Evolutionary conservation across 2,329 filamentous ascomycete genomes (phyloP), one percentile per base, ranked within the genome.

Genomic region (Trichoderma sp.): DNA sequence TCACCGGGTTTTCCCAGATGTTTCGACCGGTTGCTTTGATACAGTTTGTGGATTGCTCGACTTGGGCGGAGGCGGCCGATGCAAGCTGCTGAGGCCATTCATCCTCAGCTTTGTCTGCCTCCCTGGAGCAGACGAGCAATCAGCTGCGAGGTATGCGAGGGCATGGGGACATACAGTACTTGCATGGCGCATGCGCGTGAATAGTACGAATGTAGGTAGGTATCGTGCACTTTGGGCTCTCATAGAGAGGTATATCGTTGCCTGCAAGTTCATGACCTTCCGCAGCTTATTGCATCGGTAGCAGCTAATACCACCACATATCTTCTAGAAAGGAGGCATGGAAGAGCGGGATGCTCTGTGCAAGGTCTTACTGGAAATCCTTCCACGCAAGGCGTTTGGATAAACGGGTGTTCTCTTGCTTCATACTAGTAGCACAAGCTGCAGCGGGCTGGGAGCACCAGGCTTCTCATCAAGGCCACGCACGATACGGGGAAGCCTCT

Each of bases 251-350:
- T 24, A 41, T 48, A 62, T 62, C 50, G 54, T 63, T 50, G 52
- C 39, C 50, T 63, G 59, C 59, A 44, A 26, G 41, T 44, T 19
- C 19, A 63, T 48, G 59, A n/a, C 28, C 34, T 26, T 17, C 48
- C 52, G 59, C 54, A 47, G 50, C 50, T 17, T 47, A 54, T 63
- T 63, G 30, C 59, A 45, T 14, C 10, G 34, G 5, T 12, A 39
- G 34, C 7, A 39, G 10, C 10, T 24, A 24, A 24, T 14, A 3
- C 34, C 12, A 14, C 34, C 12, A 12, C 34, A 39, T 14, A 43
- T 54, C 7, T 63, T 63, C 50, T 55, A 55, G 50, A 63, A 63
- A 54, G 59, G 48, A 63, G 28, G 59, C 50, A 55, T 47, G 50
- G 59, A 63, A 63, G 41, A 55, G 41, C 44, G 48, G 41, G 39